Evolutionary conservation across 768 basidiomycete genomes (phyloP).

Genomic region (Mycena floridula): DNA sequence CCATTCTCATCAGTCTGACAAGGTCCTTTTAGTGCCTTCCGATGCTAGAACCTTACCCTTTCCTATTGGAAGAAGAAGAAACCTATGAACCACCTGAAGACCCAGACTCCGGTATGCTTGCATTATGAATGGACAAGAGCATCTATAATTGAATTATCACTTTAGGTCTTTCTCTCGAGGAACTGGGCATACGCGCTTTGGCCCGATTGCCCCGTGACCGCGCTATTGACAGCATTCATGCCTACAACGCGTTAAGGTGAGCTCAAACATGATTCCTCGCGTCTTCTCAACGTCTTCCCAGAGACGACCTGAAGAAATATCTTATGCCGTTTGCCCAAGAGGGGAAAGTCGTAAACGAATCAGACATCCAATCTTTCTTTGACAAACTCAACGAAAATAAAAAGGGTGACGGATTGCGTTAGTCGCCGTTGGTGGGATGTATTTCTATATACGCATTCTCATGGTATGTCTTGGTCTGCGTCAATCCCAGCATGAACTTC

Average conservation of each 20-base stretch:
- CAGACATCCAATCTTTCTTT: slow-evolving; percentile 67
- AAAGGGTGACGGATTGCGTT: slow-evolving; percentile 1
- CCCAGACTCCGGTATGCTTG: slow-evolving; percentile 63
- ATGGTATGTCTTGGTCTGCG: no score
- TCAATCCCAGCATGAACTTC: no score
- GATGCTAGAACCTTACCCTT: slow-evolving; percentile 46
- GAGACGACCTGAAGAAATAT: slow-evolving; percentile 66
- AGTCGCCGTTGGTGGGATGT: no score
- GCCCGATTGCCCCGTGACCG: slow-evolving; percentile 69
- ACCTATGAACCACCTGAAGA: slow-evolving; percentile 84
- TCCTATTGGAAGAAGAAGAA: slow-evolving; percentile 71
- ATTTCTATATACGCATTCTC: no score
- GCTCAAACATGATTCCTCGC: slow-evolving; percentile 11
- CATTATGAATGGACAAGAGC: neutral
- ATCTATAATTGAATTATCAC: slow-evolving; percentile 2
- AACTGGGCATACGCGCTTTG: slow-evolving; percentile 77
- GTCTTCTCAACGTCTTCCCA: slow-evolving; percentile 17
- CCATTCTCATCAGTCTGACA: slow-evolving; percentile 5
- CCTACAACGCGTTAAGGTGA: slow-evolving; percentile 80
- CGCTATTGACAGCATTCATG: slow-evolving; percentile 78
- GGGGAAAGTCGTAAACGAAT: slow-evolving; percentile 67
- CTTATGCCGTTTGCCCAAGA: slow-evolving; percentile 75
- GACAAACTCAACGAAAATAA: slow-evolving; percentile 37
- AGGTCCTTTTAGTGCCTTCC: slow-evolving; percentile 46
- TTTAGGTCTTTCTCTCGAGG: slow-evolving; percentile 71